phyloP scores from a whole-genome alignment of 805 yeast species.

The Hanseniaspora hatyaiensis region DNA sequence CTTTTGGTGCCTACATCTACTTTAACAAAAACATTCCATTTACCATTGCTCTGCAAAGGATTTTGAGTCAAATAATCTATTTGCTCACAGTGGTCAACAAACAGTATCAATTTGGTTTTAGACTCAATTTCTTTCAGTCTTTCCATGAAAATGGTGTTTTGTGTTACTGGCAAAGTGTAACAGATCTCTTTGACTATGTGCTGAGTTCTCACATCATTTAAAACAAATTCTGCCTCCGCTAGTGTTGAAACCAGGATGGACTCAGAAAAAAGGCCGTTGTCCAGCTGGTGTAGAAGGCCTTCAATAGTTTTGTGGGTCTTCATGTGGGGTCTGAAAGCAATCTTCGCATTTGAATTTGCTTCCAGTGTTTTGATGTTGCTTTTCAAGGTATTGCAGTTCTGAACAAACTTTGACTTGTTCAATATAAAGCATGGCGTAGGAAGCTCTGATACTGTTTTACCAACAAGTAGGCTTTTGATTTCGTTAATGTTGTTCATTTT shows the following conservation, averaged over 20 bases:
- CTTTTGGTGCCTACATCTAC: conserved; percentile 61
- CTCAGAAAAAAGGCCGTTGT: conserved; percentile 26
- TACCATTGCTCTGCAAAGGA: conserved; percentile 13
- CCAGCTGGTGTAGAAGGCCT: conserved; percentile 44
- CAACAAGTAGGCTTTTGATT: not conserved
- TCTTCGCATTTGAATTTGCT: conserved; percentile 21
- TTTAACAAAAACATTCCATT: conserved; percentile 57
- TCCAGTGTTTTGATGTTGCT: conserved; percentile 32
- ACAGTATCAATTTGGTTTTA: conserved; percentile 38
- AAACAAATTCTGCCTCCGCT: conserved; percentile 46
- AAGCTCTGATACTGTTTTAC: conserved; percentile 27
- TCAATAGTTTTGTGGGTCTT: conserved; percentile 64
- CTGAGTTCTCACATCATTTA: conserved; percentile 25
- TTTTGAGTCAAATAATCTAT: conserved; percentile 34
- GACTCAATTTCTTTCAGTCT: conserved; percentile 38
- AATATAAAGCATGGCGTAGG: conserved; percentile 41
- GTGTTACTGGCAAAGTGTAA: conserved; percentile 49
- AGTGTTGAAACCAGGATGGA: conserved; percentile 58
- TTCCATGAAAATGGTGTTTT: conserved; percentile 33
- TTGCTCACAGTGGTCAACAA: conserved; percentile 54
- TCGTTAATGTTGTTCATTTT: not conserved
- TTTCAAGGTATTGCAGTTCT: conserved; percentile 43
- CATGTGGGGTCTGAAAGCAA: conserved; percentile 54
- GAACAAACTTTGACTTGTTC: conserved; percentile 29
- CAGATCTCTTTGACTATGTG: conserved; percentile 36